Evolutionary conservation across 1,284 basidiomycete species (phyloP), one percentile per base, ranked within the genome.

Genomic region (Leccinum pallidistipes): DNA sequence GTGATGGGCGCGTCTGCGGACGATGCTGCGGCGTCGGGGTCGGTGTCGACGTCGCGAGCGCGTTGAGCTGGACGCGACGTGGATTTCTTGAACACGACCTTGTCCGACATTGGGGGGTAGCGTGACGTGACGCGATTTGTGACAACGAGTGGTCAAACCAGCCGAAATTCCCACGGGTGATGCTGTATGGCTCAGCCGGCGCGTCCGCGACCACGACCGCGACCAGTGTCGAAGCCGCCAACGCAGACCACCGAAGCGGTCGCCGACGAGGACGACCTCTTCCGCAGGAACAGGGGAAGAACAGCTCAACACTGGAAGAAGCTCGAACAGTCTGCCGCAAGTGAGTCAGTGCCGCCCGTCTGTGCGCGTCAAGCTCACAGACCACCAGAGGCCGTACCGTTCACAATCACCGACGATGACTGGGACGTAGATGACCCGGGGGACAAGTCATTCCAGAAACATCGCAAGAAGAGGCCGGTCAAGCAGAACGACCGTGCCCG

Each of bases 261-360:
- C 32, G 71, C 80, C 16, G 84, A 88, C 58, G 83, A 83, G 59
- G 88, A 91, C 70, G 83, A 81, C 12, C 77, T 83, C 69, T 91
- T 91, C 67, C 81, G 89, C 65, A 80, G 82, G 55, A 90, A 90
- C 67, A 77, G 75, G 43, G 80, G 80, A 61, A 78, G 85, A 57
- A 82, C 83, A 2, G 71, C 77, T 8, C 76, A 81, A 55, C 76
- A 78, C 3, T 91, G 88, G 88, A 83, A 78, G 68, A 79, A 79
- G 59, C 70, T 90, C 51, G 80, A 84, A 34, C 75, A 82, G 66
- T 72, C 80, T 10, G 80, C 80, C 50, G 83, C 82, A 70, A 80
- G 87, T 88, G 64, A 47, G 45, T 47, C 45, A 61, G 78, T 53
- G 62, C 57, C 21, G 3, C 55, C 7, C 45, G 14, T 49, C 16